Conservation (phyloP, 352 stramenopile species). For the Phytophthora crassamura region DNA sequence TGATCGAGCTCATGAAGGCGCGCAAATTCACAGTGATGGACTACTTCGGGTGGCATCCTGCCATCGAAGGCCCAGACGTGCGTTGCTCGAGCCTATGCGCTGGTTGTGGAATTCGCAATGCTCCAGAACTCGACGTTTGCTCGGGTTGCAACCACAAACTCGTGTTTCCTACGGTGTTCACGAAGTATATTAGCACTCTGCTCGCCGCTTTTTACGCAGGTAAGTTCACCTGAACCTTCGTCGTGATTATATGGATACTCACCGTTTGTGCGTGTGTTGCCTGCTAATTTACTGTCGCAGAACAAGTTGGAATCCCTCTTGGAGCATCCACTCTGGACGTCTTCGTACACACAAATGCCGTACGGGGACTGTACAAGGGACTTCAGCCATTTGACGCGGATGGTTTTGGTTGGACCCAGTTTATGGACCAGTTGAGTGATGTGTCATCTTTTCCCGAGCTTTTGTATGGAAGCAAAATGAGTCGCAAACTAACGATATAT, state of each 20-base stretch:
- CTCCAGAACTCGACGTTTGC: slow-evolving; percentile 64
- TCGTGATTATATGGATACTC: neutral
- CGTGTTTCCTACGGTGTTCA: slow-evolving; percentile 77
- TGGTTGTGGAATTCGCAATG: slow-evolving; percentile 78
- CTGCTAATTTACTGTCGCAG: slow-evolving; percentile 31
- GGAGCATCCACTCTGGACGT: slow-evolving; percentile 76
- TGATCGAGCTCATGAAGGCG: slow-evolving; percentile 59
- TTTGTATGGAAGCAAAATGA: neutral
- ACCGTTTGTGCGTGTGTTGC: neutral
- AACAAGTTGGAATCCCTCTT: slow-evolving; percentile 76
- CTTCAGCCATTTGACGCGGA: slow-evolving; percentile 70
- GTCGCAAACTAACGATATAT: slow-evolving; percentile 5
- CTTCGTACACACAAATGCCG: slow-evolving; percentile 71
- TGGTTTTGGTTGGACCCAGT: slow-evolving; percentile 66
- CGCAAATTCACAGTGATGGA: slow-evolving; percentile 79
- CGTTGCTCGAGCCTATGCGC: slow-evolving; percentile 77
- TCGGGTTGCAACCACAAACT: slow-evolving; percentile 63
- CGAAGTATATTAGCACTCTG: slow-evolving; percentile 78
- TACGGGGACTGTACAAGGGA: slow-evolving; percentile 76
- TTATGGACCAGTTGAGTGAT: slow-evolving; percentile 72
- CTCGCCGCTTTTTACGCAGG: slow-evolving; percentile 79
- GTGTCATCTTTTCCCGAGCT: neutral
- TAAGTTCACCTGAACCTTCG: slow-evolving; percentile 25
- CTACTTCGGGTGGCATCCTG: slow-evolving; percentile 83
- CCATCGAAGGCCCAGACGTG: slow-evolving; percentile 74